Conservation (phyloP, 2,329 filamentous ascomycete genomes). For the Rutstroemia sp. region DNA sequence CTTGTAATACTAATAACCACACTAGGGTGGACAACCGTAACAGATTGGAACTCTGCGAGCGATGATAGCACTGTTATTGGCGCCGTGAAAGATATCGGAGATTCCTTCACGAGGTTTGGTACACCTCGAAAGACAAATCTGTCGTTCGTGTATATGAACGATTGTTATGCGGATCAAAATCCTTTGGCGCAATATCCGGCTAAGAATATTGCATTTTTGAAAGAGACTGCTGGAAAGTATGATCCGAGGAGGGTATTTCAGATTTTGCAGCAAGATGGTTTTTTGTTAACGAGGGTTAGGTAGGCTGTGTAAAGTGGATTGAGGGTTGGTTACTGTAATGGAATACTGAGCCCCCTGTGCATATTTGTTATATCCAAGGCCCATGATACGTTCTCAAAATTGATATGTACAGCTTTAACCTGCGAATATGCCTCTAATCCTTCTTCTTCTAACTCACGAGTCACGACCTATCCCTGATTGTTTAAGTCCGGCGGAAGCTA, state of each 20-base stretch:
- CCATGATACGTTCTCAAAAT: too few relatives aligned
- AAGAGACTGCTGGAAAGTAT: background rate
- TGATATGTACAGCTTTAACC: too few relatives aligned
- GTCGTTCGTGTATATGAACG: background rate
- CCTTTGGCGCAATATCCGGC: background rate
- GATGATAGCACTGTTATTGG: background rate
- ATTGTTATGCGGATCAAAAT: conserved; percentile 2
- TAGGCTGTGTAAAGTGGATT: too few relatives aligned
- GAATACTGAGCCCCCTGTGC: too few relatives aligned
- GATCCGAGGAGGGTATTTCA: background rate
- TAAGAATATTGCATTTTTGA: background rate
- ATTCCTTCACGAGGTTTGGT: background rate
- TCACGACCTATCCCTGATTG: too few relatives aligned
- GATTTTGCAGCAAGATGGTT: background rate
- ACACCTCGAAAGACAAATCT: background rate
- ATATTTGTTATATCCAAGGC: too few relatives aligned
- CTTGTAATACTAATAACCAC: too few relatives aligned
- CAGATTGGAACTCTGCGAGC: background rate
- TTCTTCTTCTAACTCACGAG: too few relatives aligned
- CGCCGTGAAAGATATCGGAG: background rate
- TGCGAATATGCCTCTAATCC: too few relatives aligned
- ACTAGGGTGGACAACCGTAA: background rate
- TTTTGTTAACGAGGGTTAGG: background rate
- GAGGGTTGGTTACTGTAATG: too few relatives aligned
- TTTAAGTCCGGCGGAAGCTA: too few relatives aligned